Conservation (phyloP, 257 asterid species). For the Solanum sparsipilum region DNA sequence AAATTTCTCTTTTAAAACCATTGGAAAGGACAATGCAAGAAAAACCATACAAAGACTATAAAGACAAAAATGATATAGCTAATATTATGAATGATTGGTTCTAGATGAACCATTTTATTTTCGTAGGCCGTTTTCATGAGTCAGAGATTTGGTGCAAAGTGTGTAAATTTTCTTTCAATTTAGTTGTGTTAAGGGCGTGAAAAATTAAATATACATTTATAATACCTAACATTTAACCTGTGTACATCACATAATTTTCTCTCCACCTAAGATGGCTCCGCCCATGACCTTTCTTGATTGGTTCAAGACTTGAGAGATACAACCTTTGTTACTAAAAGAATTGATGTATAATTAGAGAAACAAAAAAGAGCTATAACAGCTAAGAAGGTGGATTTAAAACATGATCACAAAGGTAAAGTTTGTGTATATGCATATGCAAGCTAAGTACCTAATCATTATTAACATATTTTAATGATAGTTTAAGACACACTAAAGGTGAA, state of each 20-base stretch:
- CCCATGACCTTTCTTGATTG: not conserved
- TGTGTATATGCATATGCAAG: slow-evolving; percentile 6
- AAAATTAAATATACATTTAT: too few species aligned
- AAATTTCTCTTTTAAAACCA: not conserved
- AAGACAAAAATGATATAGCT: not conserved
- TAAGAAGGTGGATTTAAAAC: slow-evolving; percentile 11
- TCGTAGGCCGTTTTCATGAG: fast-evolving
- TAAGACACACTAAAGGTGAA: not conserved
- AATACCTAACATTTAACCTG: not conserved
- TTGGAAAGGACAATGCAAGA: not conserved
- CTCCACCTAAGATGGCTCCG: not conserved
- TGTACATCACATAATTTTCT: too few species aligned
- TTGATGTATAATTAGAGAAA: not conserved
- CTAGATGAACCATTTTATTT: not conserved
- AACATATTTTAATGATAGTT: not conserved
- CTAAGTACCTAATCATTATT: slow-evolving; percentile 6
- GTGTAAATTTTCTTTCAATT: too few species aligned
- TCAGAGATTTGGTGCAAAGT: not conserved
- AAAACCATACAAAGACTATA: not conserved
- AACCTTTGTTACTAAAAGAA: not conserved
- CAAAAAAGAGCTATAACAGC: slow-evolving; percentile 18
- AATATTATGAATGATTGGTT: not conserved
- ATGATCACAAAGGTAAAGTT: slow-evolving; percentile 17
- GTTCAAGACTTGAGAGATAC: not conserved
- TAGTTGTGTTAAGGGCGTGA: too few species aligned